Evolutionary conservation across 2,329 filamentous ascomycete genomes (phyloP).

Genomic region (Aaosphaeria pasadenensis): DNA sequence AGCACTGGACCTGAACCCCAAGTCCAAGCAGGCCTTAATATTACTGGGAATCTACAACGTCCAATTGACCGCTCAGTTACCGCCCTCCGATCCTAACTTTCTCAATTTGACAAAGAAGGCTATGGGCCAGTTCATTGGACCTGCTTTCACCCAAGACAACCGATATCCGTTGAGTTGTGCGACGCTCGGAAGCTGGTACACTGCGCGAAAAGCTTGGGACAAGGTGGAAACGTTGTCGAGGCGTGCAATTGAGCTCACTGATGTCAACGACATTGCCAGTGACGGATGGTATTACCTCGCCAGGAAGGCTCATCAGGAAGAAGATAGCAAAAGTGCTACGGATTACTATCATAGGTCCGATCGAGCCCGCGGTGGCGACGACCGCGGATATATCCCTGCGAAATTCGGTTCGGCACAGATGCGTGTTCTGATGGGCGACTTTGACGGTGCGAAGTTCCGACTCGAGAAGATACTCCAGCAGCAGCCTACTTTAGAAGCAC

Average conservation of each 20-base stretch:
- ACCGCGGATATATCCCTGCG: slow-evolving; percentile 85
- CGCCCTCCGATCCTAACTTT: slow-evolving; percentile 82
- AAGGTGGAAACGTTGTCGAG: slow-evolving; percentile 85
- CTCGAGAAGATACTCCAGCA: slow-evolving; percentile 93
- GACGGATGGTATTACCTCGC: slow-evolving; percentile 97
- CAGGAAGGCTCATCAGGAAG: slow-evolving; percentile 82
- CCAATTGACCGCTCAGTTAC: slow-evolving; percentile 77
- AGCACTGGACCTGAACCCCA: slow-evolving; percentile 73
- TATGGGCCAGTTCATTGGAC: slow-evolving; percentile 92
- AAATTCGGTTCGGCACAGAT: slow-evolving; percentile 94
- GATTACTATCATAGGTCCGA: slow-evolving; percentile 90
- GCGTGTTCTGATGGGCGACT: slow-evolving; percentile 77
- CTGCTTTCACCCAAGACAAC: slow-evolving; percentile 90
- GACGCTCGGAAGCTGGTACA: slow-evolving; percentile 86
- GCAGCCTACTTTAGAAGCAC: slow-evolving; percentile 78
- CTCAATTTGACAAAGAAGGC: slow-evolving; percentile 83
- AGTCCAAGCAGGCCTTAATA: slow-evolving; percentile 87
- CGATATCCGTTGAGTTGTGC: slow-evolving; percentile 85
- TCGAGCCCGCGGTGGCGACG: slow-evolving; percentile 85
- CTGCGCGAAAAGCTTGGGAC: slow-evolving; percentile 74
- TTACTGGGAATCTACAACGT: slow-evolving; percentile 88
- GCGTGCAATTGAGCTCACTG: slow-evolving; percentile 91
- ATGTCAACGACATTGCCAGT: slow-evolving; percentile 93
- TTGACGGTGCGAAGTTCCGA: slow-evolving; percentile 87
- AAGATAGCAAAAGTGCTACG: slow-evolving; percentile 69